Evolutionary conservation across 805 yeast species (phyloP).

Genomic region (Ogataea angusta): DNA sequence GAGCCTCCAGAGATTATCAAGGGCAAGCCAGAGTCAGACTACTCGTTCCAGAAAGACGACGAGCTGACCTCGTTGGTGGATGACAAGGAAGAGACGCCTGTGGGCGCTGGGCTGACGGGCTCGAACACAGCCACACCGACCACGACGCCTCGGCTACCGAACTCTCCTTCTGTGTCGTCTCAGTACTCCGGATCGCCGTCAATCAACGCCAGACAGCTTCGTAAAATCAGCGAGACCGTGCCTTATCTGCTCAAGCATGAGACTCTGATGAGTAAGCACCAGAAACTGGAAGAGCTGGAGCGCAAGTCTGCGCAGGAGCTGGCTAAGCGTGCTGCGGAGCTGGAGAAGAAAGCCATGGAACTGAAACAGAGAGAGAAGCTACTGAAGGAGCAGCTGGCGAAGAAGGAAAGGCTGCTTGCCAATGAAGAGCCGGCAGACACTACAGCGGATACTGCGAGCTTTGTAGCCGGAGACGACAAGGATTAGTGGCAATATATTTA

Average conservation of each 20-base stretch:
- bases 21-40: slow-evolving; percentile 16
- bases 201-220: slow-evolving; percentile 55
- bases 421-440: slow-evolving; percentile 6
- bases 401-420: slow-evolving; percentile 9
- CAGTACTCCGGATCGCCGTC: slow-evolving; percentile 27
- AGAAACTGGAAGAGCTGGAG: slow-evolving; percentile 74
- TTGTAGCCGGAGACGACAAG: slow-evolving; percentile 21
- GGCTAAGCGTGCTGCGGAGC: slow-evolving; percentile 67
- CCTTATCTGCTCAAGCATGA: slow-evolving; percentile 83
- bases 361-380: slow-evolving; percentile 63
- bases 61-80: slow-evolving; percentile 24
- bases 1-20: slow-evolving; percentile 20
- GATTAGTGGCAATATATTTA: neutral
- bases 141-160: slow-evolving; percentile 21
- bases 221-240: slow-evolving; percentile 78
- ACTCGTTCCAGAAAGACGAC: slow-evolving; percentile 25
- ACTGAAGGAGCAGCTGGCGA: slow-evolving; percentile 40
- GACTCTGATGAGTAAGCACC: slow-evolving; percentile 68
- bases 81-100: slow-evolving; percentile 12
- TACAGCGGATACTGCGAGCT: slow-evolving; percentile 15
- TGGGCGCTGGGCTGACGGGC: slow-evolving; percentile 8
- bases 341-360: slow-evolving; percentile 72
- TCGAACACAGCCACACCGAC: slow-evolving; percentile 15
- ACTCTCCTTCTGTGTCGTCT: slow-evolving; percentile 24
- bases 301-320: slow-evolving; percentile 73